phyloP scores from a whole-genome alignment of 257 asterid species.

The Mentha longifolia region DNA sequence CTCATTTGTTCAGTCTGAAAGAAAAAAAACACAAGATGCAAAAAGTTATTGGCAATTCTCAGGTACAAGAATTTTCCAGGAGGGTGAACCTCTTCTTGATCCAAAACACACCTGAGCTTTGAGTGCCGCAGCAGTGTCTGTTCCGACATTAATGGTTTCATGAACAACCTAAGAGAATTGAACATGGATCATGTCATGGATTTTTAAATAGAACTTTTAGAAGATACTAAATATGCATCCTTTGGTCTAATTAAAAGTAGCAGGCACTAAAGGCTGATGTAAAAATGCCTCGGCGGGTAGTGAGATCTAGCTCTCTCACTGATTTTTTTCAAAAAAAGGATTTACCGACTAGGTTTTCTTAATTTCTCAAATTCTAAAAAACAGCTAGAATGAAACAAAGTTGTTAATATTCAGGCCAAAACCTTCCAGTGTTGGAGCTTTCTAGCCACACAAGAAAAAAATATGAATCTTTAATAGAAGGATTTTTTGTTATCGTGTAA shows the following conservation, averaged over 20 bases:
- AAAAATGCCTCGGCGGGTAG: background rate
- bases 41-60: conserved; percentile 25
- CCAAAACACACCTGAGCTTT: conserved; percentile 85
- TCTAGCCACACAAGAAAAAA: conserved; percentile 19
- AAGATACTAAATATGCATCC: conserved; percentile 11
- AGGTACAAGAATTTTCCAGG: conserved; percentile 30
- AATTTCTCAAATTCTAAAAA: background rate
- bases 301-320: background rate
- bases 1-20: conserved; percentile 99
- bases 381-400: background rate
- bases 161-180: conserved; percentile 79
- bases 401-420: background rate
- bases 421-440: background rate
- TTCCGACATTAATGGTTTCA: conserved; percentile 84
- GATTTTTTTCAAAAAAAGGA: conserved; percentile 6
- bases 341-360: background rate
- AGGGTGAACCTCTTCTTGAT: conserved; percentile 28
- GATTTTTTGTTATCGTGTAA: conserved; percentile 17
- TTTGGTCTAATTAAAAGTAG: conserved; percentile 7
- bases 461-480: conserved; percentile 2
- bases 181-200: conserved; percentile 30
- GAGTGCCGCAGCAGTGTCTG: conserved; percentile 95
- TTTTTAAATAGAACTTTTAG: conserved; percentile 13
- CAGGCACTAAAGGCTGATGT: background rate
- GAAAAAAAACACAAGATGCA: conserved; percentile 31